Evolutionary conservation across 2,329 filamentous ascomycete species (phyloP), one percentile per base, ranked within the genome.

Genomic region (Paradendryphiella salina): DNA sequence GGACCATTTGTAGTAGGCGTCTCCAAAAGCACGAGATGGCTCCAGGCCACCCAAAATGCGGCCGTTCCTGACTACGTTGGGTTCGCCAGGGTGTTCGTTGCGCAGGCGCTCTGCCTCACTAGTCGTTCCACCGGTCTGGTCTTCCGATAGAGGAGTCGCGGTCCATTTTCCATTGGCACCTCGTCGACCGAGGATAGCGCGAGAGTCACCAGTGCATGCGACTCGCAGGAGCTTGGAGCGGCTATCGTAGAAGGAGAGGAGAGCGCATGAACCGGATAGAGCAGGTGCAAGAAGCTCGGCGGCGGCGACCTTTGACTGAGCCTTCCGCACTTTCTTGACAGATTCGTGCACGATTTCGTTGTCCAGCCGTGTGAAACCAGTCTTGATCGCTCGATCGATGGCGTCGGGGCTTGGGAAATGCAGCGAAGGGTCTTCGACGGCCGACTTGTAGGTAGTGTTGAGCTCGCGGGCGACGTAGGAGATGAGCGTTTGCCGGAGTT

Each of bases 1-100:
- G 52, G 84, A 89, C 94, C 94, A 99, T 75, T 99, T 99, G 79
- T 99, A 99, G 64, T 88, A 87, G 7, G 94, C 93, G 73, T 99
- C 94, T 29, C 94, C 95, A 73, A 99, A 99, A 0, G 95, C 93
- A 57, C 94, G 86, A 14, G 88, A 93, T 3, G 94, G 94, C 73
- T 99, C 94, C 10, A 99, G 80, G 14, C 92, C 89, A 36, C 94
- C 94, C 0, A 99, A 81, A 13, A 99, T 90, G 54, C 94, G 88
- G 5, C 94, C 94, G 62, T 96, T 94, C 35, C 86, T 82, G 33
- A 96, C 85, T 7, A 96, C 94, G 63, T 92, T 81, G 11, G 89
- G 87, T 75, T 99, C 94, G 21, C 88, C 88, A 0, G 94, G 94
- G 67, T 99, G 94, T 63, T 92, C 88, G 58, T 84, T 85, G 28